Conservation (phyloP, 768 basidiomycete species). For the Dictyophora rubrovolvata region DNA sequence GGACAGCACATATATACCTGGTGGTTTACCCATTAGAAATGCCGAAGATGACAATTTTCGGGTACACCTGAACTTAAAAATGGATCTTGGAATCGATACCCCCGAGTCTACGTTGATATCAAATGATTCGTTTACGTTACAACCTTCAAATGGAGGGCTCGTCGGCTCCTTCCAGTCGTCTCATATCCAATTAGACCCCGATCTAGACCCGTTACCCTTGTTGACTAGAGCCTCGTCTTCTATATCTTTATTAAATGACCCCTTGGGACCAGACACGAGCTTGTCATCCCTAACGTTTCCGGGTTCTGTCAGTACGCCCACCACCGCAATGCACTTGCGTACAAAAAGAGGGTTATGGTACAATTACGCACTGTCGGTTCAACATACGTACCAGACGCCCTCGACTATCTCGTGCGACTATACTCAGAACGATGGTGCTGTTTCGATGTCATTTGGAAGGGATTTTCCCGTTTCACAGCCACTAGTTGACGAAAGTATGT, state of each 20-base stretch:
- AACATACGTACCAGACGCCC: not conserved
- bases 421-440: not conserved
- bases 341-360: not conserved
- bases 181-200: slow-evolving; percentile 2
- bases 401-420: not conserved
- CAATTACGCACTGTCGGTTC: not conserved
- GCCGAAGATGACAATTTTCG: not conserved
- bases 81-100: not conserved
- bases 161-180: not conserved
- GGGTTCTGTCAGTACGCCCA: not conserved
- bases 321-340: not conserved
- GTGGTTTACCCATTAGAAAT: not conserved
- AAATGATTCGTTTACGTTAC: not conserved
- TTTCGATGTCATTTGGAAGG: not conserved
- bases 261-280: not conserved
- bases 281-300: not conserved
- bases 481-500: not conserved
- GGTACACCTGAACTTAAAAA: not conserved
- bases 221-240: not conserved
- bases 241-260: not conserved
- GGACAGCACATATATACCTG: not conserved
- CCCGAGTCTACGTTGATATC: not conserved
- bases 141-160: not conserved
- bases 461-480: not conserved
- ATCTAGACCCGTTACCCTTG: not conserved